phyloP scores from a whole-genome alignment of 345 rosid species.

The Dipteronia dyeriana region DNA sequence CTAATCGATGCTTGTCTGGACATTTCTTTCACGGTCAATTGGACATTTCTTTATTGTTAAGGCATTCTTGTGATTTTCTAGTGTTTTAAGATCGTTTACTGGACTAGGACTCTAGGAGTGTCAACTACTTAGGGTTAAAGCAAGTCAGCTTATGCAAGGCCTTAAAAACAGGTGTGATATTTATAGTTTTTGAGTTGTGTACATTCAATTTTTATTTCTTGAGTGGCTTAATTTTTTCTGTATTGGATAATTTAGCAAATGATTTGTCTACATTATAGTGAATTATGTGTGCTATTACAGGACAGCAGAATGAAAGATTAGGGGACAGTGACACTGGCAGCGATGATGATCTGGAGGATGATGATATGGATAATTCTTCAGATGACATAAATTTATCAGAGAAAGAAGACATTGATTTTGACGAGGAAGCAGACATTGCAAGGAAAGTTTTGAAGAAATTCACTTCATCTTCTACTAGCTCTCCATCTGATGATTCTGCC shows the following conservation, averaged over 20 bases:
- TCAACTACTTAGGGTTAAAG: neutral
- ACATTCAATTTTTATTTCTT: neutral
- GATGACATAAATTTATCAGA: conserved; percentile 36
- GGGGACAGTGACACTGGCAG: conserved; percentile 48
- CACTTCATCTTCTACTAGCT: conserved; percentile 43
- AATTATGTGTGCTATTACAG: conserved; percentile 38
- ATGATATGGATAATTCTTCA: conserved; percentile 29
- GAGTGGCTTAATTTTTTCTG: neutral
- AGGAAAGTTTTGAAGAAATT: conserved; percentile 75
- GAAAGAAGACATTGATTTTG: conserved; percentile 57
- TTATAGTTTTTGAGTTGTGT: neutral
- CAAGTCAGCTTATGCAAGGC: neutral
- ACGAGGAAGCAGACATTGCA: conserved; percentile 71
- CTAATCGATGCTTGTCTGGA: neutral
- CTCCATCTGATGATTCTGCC: conserved; percentile 37
- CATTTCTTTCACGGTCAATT: too few relatives aligned
- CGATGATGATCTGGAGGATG: conserved; percentile 64
- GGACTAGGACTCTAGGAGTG: neutral
- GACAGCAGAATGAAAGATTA: conserved; percentile 41
- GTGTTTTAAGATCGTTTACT: neutral
- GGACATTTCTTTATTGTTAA: neutral
- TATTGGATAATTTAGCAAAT: neutral
- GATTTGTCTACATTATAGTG: conserved; percentile 12
- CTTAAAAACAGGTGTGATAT: neutral
- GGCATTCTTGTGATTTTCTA: neutral